These are phyloP conservation scores for Hygrophila difformis DNA, from an alignment of 257 asterid species.

Conservation along the genomic window DNA sequence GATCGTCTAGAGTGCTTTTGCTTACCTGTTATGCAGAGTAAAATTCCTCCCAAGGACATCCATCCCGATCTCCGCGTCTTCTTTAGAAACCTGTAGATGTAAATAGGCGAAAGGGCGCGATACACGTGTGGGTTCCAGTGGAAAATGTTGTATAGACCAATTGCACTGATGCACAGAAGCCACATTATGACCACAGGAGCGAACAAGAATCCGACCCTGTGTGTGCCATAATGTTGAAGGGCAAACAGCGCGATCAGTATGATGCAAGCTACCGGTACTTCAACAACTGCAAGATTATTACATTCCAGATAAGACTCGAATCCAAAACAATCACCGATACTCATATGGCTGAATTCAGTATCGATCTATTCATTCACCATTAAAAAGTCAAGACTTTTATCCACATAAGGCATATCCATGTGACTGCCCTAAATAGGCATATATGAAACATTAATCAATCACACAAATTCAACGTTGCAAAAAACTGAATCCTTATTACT, in stretches of 20 bases:
- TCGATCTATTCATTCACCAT: no score
- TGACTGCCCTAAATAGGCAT: no score
- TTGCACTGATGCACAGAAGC: conserved; percentile 75
- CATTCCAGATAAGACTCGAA: conserved; percentile 14
- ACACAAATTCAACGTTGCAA: no score
- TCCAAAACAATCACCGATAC: not conserved
- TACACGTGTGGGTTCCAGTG: conserved; percentile 73
- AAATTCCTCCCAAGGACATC: conserved; percentile 84
- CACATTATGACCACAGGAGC: conserved; percentile 81
- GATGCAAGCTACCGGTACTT: conserved; percentile 70
- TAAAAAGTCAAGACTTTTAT: no score
- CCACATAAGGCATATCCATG: no score
- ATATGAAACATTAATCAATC: no score
- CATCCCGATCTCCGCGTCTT: conserved; percentile 69
- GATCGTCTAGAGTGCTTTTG: not conserved
- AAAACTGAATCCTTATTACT: no score
- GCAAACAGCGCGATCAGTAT: conserved; percentile 75
- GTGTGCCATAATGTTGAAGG: conserved; percentile 96
- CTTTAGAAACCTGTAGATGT: conserved; percentile 64
- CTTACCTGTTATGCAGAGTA: conserved; percentile 79
- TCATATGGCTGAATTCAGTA: no score
- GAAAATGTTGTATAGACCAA: conserved; percentile 68
- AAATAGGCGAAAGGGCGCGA: conserved; percentile 70
- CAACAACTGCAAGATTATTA: conserved; percentile 60
- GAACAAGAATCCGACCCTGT: conserved; percentile 81